Conservation (phyloP, 768 basidiomycete species). For the Xerocomus potaroensis region DNA sequence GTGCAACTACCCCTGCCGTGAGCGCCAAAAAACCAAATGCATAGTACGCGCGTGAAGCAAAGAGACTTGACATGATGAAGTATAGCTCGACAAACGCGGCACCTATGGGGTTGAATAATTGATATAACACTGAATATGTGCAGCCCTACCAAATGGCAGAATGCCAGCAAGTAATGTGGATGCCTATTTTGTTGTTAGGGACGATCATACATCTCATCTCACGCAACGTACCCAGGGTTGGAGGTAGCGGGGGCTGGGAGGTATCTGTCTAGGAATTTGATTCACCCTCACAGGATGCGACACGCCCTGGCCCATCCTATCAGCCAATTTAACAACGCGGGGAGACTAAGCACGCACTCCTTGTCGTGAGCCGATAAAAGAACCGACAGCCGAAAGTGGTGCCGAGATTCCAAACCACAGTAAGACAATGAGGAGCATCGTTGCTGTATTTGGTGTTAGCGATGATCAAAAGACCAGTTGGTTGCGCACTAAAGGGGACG, state of each 20-base stretch:
- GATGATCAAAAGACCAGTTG: background rate
- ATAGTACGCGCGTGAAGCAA: conserved; percentile 90
- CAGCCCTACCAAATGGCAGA: conserved; percentile 73
- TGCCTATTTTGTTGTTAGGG: conserved; percentile 37
- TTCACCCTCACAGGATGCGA: conserved; percentile 86
- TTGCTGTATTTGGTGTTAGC: conserved; percentile 43
- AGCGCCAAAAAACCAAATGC: conserved; percentile 94
- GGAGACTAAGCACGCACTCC: conserved; percentile 51
- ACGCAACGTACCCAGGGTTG: conserved; percentile 60
- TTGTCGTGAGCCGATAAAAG: conserved; percentile 81
- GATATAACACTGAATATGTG: background rate
- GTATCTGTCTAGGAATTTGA: conserved; percentile 94
- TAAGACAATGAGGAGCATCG: conserved; percentile 77
- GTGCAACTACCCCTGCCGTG: conserved; percentile 73
- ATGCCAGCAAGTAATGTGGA: conserved; percentile 84
- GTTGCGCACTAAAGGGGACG: conserved; percentile 78
- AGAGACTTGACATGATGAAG: conserved; percentile 86
- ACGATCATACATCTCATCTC: background rate
- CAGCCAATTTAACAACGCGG: background rate
- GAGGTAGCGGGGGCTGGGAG: conserved; percentile 81
- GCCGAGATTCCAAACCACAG: conserved; percentile 95
- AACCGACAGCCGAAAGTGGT: conserved; percentile 81
- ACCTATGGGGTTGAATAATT: conserved; percentile 39
- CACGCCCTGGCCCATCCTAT: conserved; percentile 46
- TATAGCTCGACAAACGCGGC: conserved; percentile 95